Base-by-base conservation (phyloP, 2,329 filamentous ascomycete genomes). In the Ustulina deusta region DNA sequence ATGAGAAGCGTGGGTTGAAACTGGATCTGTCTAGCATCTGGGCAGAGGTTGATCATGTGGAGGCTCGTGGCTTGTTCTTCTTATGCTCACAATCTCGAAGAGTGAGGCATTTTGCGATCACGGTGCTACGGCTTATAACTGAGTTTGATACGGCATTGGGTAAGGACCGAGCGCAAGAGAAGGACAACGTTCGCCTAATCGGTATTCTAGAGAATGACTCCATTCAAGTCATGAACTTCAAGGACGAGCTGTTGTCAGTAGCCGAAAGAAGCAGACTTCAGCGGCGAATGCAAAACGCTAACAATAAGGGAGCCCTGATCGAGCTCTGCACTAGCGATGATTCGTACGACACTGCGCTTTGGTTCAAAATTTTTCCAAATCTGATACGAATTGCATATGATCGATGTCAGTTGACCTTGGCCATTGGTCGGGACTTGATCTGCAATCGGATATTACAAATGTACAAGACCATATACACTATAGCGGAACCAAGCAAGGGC, bases 291-390 rank as follows among this genome's bases (percentile, higher is more conserved):
- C 90, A 94, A 73, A 93, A 91, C 77, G 93, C 90, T 76, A 93
- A 93, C 73, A 90, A 90, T 52, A 91, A 94, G 74, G 94, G 93
- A 70, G 95, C 93, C 2, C 83, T 99, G 20, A 92, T 98, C 38
- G 95, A 98, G 77, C 87, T 99, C 27, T 98, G 96, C 80, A 95
- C 93, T 73, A 98, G 96, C 80, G 96, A 98, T 73, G 90, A 96
- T 29, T 93, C 94, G 0, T 97, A 98, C 75, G 96, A 99, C 77
- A 91, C 93, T 2, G 97, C 94, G 0, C 82, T 99, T 13, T 99
- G 96, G 96, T 97, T 96, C 81, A 99, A 98, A 77, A 91, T 98
- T 20, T 99, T 99, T 75, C 97, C 96, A 3, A 98, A 97, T 75
- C 86, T 99, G 36, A 92, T 99, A 64, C 89, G 93, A 11, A 91